These are phyloP conservation scores for Brassica juncea DNA, from an alignment of 345 rosid genomes.

Conservation along the genomic window DNA sequence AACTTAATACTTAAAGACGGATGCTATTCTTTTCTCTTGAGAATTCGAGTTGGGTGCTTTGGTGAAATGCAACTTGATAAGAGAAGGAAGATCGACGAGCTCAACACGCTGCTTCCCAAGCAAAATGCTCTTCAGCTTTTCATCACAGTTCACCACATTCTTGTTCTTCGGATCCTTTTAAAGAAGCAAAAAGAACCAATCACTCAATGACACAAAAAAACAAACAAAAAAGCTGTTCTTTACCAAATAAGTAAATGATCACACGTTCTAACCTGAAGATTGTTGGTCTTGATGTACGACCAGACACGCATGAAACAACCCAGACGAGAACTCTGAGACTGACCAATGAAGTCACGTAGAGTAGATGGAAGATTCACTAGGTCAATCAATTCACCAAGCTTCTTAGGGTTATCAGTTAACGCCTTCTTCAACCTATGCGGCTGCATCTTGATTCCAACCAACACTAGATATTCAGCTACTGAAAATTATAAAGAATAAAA, in stretches of 20 bases:
- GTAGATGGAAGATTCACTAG: constrained; percentile 90
- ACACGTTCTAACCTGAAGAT: constrained; percentile 64
- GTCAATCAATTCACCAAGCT: constrained; percentile 79
- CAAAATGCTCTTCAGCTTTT: constrained; percentile 67
- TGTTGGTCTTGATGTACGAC: constrained; percentile 87
- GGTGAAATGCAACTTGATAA: constrained; percentile 74
- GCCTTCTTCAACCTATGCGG: constrained; percentile 72
- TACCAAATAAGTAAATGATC: background rate
- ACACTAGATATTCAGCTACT: background rate
- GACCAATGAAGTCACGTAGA: constrained; percentile 82
- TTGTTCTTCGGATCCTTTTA: constrained; percentile 73
- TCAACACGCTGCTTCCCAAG: constrained; percentile 79
- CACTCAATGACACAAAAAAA: constrained; percentile 2
- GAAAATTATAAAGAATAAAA: background rate
- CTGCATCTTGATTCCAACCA: constrained; percentile 51
- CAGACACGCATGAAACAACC: constrained; percentile 89
- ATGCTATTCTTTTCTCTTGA: constrained; percentile 22
- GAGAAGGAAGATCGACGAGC: constrained; percentile 12
- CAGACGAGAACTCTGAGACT: constrained; percentile 83
- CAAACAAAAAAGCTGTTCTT: background rate
- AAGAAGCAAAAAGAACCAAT: background rate
- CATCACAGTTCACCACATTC: constrained; percentile 83
- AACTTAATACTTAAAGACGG: background rate
- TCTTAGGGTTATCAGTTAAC: constrained; percentile 72
- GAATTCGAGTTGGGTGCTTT: background rate